Percentiles rank a stretch among this genome's conserved stretches.
Conservation (phyloP, 176 grass and related monocot genomes). For the Ananas comosus region DNA sequence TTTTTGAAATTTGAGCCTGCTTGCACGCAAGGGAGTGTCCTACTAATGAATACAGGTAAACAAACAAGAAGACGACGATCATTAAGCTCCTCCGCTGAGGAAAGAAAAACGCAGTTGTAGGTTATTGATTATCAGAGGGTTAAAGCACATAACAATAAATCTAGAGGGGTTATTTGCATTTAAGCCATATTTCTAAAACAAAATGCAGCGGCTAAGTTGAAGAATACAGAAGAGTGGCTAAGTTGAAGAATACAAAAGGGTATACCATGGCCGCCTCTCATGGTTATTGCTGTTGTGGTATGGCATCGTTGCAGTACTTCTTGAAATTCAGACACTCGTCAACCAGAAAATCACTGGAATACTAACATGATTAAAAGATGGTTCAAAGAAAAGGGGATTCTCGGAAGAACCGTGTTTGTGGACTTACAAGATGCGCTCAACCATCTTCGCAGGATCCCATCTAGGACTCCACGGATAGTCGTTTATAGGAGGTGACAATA, state of each 20-base stretch:
- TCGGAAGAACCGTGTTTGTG: neutral
- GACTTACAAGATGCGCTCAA: slow-evolving; percentile 85
- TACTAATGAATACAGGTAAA: too few species aligned
- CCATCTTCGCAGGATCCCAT: slow-evolving; percentile 62
- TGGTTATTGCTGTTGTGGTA: slow-evolving; percentile 36
- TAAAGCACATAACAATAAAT: too few species aligned
- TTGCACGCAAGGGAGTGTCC: too few species aligned
- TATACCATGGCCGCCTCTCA: slow-evolving; percentile 1
- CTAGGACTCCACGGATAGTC: slow-evolving; percentile 97
- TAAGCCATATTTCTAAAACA: too few species aligned
- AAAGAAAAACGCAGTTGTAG: too few species aligned
- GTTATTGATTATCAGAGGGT: too few species aligned
- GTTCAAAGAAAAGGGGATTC: neutral
- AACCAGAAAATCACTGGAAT: slow-evolving; percentile 60
- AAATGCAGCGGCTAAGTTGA: neutral
- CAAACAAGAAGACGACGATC: too few species aligned
- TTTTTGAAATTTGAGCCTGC: too few species aligned
- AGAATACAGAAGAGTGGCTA: neutral
- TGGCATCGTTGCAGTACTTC: slow-evolving; percentile 60
- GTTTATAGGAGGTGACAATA: slow-evolving; percentile 49
- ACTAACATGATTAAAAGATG: neutral
- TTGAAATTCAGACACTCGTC: slow-evolving; percentile 86
- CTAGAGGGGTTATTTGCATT: too few species aligned
- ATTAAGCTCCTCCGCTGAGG: too few species aligned
- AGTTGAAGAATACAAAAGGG: neutral